Percentiles rank a stretch among this genome's conserved stretches.
Evolutionary conservation across 2,329 filamentous ascomycete genomes (phyloP).

Genomic region (Colletotrichum lupini): DNA sequence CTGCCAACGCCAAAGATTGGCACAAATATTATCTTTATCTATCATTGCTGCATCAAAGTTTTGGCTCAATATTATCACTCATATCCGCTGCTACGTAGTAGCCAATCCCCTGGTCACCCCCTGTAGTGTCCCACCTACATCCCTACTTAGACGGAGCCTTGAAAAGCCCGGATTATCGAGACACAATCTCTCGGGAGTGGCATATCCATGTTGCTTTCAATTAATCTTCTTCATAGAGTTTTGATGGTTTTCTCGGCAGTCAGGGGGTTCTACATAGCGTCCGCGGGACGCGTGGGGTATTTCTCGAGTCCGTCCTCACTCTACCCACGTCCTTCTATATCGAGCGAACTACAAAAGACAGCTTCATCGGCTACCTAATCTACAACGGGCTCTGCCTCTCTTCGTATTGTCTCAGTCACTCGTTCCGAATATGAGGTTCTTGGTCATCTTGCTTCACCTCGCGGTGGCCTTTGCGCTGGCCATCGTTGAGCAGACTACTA

Average conservation of each 20-base stretch:
- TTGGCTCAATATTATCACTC: background rate
- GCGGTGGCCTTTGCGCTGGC: background rate
- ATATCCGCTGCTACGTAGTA: background rate
- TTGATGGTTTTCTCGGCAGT: background rate
- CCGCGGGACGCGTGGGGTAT: background rate
- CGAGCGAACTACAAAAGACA: background rate
- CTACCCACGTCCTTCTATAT: background rate
- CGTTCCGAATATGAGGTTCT: background rate
- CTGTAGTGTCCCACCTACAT: too few relatives aligned
- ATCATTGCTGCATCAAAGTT: background rate
- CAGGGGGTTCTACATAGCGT: background rate
- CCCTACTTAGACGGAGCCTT: background rate
- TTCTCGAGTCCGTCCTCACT: too few relatives aligned
- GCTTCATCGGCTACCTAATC: too few relatives aligned
- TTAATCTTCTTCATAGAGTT: background rate
- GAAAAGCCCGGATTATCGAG: background rate
- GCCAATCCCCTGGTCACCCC: too few relatives aligned
- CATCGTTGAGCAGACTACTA: background rate
- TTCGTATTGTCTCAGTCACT: background rate
- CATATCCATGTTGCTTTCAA: background rate
- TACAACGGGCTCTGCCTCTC: background rate
- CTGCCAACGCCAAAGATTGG: background rate
- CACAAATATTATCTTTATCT: background rate
- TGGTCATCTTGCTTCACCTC: background rate
- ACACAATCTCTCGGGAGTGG: background rate